Evolutionary conservation across 306 rosid genomes (phyloP).

Genomic region (Alnus glutinosa): DNA sequence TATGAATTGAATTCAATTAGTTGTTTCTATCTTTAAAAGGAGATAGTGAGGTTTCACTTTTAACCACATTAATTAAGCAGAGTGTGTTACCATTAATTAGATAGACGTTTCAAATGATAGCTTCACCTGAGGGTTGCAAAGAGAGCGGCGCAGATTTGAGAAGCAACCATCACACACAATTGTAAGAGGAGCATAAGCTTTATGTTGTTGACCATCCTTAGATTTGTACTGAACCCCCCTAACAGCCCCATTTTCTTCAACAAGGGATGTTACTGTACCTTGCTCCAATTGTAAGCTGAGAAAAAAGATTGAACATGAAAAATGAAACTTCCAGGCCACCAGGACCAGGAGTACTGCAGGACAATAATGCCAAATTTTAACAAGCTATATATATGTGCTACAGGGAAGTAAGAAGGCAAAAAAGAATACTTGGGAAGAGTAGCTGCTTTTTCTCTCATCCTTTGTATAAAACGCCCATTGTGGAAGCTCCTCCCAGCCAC

Average conservation of each 20-base stretch:
- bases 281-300: constrained; percentile 56
- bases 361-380: too few species aligned
- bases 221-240: constrained; percentile 64
- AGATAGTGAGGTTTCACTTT: not conserved
- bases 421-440: constrained; percentile 47
- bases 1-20: too few species aligned
- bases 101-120: constrained; percentile 14
- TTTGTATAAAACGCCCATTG: constrained; percentile 70
- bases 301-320: not conserved
- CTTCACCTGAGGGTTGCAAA: constrained; percentile 59
- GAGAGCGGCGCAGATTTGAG: constrained; percentile 60
- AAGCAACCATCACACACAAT: constrained; percentile 70
- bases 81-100: not conserved
- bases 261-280: constrained; percentile 58
- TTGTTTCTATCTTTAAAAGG: too few species aligned
- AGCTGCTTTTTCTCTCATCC: constrained; percentile 65
- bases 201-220: constrained; percentile 41
- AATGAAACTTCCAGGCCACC: too few species aligned
- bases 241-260: constrained; percentile 53
- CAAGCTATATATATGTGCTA: too few species aligned
- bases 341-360: too few species aligned
- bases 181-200: constrained; percentile 65
- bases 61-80: not conserved
- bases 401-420: too few species aligned
- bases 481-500: constrained; percentile 76